A percentile compares a stretch with the other conserved stretches of the same genome.
phyloP scores from a whole-genome alignment of 1,139 yeast species.

The Nakaseomyces bracarensis region DNA sequence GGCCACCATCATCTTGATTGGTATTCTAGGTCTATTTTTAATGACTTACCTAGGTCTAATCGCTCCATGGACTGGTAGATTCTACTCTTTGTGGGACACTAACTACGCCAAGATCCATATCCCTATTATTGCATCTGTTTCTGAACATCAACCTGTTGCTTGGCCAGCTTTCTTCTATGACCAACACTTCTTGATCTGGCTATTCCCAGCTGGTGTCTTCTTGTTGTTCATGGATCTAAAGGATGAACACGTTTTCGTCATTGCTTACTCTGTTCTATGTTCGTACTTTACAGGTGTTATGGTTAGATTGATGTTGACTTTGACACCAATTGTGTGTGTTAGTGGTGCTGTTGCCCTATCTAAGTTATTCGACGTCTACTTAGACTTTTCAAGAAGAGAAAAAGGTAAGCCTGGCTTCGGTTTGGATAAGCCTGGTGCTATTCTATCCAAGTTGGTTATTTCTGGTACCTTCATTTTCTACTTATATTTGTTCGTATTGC shows the following conservation, averaged over 20 bases:
- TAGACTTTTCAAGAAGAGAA: constrained; percentile 42
- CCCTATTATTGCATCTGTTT: constrained; percentile 97
- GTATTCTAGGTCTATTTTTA: constrained; percentile 62
- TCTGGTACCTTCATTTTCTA: constrained; percentile 65
- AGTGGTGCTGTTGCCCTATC: constrained; percentile 83
- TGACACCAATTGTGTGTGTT: constrained; percentile 94
- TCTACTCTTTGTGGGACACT: constrained; percentile 97
- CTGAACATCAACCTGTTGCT: constrained; percentile 99
- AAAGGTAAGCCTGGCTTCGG: constrained; percentile 29
- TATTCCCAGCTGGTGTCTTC: constrained; percentile 96
- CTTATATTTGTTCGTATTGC: constrained; percentile 75
- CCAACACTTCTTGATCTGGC: constrained; percentile 86
- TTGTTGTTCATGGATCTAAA: constrained; percentile 80
- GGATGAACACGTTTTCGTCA: constrained; percentile 87
- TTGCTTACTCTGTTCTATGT: constrained; percentile 83
- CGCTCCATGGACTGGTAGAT: constrained; percentile 99
- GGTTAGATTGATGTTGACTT: constrained; percentile 95
- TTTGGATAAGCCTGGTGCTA: constrained; percentile 10
- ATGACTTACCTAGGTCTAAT: constrained; percentile 87
- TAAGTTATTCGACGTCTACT: constrained; percentile 72
- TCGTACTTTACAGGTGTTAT: constrained; percentile 98
- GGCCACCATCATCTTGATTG: constrained; percentile 46
- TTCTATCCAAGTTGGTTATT: constrained; percentile 39
- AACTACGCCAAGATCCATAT: constrained; percentile 95
- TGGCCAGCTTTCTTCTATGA: constrained; percentile 99